phyloP scores from a whole-genome alignment of 306 rosid species.

The Vicia sativa region DNA sequence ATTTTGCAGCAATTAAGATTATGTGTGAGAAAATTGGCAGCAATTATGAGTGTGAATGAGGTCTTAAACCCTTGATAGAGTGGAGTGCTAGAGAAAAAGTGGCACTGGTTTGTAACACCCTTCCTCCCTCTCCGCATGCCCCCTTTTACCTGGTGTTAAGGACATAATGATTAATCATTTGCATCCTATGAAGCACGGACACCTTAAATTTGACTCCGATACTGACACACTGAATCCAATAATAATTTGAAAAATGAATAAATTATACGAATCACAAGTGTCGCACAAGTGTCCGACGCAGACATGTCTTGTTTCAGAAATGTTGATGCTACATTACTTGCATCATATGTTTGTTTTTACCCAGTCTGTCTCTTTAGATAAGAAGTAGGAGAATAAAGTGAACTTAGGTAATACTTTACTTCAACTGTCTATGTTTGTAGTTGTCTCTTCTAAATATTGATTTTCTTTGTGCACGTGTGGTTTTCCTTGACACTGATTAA shows the following conservation, averaged over 20 bases:
- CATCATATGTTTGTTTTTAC: not conserved
- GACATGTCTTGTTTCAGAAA: too few species aligned
- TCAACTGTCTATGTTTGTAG: constrained; percentile 10
- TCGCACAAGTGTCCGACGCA: too few species aligned
- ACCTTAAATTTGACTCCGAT: too few species aligned
- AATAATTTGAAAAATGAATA: too few species aligned
- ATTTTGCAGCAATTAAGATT: not conserved
- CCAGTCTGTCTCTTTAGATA: not conserved
- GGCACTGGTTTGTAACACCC: not conserved
- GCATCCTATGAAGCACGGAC: too few species aligned
- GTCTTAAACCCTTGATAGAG: not conserved
- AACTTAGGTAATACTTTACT: not conserved
- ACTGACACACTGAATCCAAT: too few species aligned
- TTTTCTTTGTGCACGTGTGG: constrained; percentile 11
- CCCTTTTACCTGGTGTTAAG: not conserved
- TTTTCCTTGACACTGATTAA: constrained; percentile 21
- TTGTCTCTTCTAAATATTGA: constrained; percentile 4
- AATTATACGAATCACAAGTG: too few species aligned
- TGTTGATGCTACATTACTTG: too few species aligned
- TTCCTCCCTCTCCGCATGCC: not conserved
- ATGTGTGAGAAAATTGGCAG: constrained; percentile 18
- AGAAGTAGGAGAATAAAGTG: not conserved
- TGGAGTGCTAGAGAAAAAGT: not conserved
- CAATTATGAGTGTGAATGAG: constrained; percentile 2
- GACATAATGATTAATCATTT: constrained; percentile 5